Evolutionary conservation across 2,329 filamentous ascomycete species (phyloP).

Genomic region (Fusarium virguliforme): DNA sequence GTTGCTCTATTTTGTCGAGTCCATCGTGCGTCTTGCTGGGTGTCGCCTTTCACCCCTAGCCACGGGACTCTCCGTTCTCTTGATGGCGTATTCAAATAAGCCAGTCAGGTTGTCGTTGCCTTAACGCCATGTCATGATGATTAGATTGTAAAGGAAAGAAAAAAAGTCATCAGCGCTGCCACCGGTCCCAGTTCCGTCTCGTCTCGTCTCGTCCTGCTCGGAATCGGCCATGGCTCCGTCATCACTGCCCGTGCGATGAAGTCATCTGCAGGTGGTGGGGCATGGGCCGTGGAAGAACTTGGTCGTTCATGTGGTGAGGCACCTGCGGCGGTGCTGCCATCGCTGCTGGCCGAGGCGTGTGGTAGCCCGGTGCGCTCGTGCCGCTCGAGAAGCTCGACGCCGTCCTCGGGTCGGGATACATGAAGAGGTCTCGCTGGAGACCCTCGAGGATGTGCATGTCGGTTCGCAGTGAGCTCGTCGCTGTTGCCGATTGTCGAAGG

Average conservation of each 20-base stretch:
- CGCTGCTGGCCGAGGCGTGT: slow-evolving; percentile 45
- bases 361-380: slow-evolving; percentile 52
- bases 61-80: slow-evolving; percentile 36
- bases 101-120: slow-evolving; percentile 15
- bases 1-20: slow-evolving; percentile 36
- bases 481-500: slow-evolving; percentile 77
- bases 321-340: slow-evolving; percentile 49
- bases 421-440: slow-evolving; percentile 65
- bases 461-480: slow-evolving; percentile 80
- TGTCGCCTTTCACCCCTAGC: slow-evolving; percentile 21
- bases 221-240: slow-evolving; percentile 1
- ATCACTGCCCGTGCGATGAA: slow-evolving; percentile 43
- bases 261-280: slow-evolving; percentile 48
- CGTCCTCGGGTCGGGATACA: slow-evolving; percentile 49
- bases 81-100: slow-evolving; percentile 34
- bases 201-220: not conserved
- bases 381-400: slow-evolving; percentile 64
- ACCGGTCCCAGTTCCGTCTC: slow-evolving; percentile 6
- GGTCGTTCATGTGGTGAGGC: slow-evolving; percentile 45
- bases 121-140: slow-evolving; percentile 47
- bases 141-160: slow-evolving; percentile 35
- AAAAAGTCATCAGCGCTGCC: slow-evolving; percentile 36
- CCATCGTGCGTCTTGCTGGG: slow-evolving; percentile 19
- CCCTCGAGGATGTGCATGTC: slow-evolving; percentile 82
- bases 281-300: slow-evolving; percentile 47